Evolutionary conservation across 352 stramenopile genomes (phyloP), one percentile per base, ranked within the genome.

Genomic region (Pythium aquatile): DNA sequence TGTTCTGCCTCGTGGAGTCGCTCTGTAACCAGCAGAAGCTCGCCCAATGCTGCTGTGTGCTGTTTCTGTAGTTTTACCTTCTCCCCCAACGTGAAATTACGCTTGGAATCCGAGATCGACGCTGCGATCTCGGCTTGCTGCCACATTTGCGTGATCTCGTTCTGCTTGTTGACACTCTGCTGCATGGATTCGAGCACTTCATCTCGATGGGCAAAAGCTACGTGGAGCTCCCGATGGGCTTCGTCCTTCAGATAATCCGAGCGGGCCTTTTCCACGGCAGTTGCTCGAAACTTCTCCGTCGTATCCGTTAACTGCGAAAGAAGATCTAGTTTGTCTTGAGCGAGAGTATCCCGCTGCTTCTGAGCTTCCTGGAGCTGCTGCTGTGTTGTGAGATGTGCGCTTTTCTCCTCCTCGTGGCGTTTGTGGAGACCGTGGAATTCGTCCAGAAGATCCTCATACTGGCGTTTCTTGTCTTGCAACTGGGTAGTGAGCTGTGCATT

Each of bases 81-180:
- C 51, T 90, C 79, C 5, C 57, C 73, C 7, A 89, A 78, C 29
- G 78, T 77, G 32, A 87, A 83, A 55, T 87, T 92, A 48, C 83
- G 79, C 58, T 89, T 79, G 9, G 81, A 88, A 29, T 92, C 83
- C 3, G 81, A 72, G 1, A 90, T 83, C 0, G 82, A 73, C 1
- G 81, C 81, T 0, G 83, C 79, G 0, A 73, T 58, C 56, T 92
- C 83, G 1, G 83, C 81, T 5, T 72, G 70, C 26, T 86, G 79
- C 83, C 83, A 92, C 32, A 75, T 73, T 53, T 77, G 55, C 0
- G 78, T 70, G 1, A 68, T 59, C 17, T 74, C 57, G 33, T 83
- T 66, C 26, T 89, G 79, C 28, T 83, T 75, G 17, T n/a, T 52
- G 3, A 90, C 69, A 1, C 72, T 82, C 11, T 47, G 55, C 20